These are phyloP conservation scores for Colletotrichum ledebouriae DNA, from an alignment of 2,329 filamentous ascomycete species.

Conservation along the genomic window DNA sequence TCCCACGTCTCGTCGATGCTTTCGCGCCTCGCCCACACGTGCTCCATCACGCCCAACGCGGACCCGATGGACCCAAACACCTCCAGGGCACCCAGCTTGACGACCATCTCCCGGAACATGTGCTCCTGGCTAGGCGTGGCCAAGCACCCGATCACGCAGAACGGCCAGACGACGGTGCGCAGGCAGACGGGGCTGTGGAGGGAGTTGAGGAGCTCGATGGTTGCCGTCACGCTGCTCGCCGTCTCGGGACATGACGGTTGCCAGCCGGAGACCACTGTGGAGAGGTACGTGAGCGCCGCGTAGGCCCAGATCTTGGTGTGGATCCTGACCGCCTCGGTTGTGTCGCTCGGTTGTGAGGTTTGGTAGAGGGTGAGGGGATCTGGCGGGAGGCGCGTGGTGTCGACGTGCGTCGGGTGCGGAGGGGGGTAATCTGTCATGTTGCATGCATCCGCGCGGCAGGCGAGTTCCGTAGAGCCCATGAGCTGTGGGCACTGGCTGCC, in stretches of 20 bases:
- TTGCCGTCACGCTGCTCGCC: conserved; percentile 49
- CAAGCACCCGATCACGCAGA: conserved; percentile 59
- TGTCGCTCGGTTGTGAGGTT: conserved; percentile 21
- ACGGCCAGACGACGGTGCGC: conserved; percentile 57
- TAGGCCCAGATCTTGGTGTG: conserved; percentile 61
- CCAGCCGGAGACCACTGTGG: conserved; percentile 65
- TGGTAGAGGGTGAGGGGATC: conserved; percentile 39
- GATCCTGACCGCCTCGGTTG: conserved; percentile 25
- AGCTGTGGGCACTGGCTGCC: conserved; percentile 43
- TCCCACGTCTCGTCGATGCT: conserved; percentile 60
- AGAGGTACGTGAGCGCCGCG: conserved; percentile 61
- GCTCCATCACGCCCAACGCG: conserved; percentile 60
- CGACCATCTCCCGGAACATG: conserved; percentile 57
- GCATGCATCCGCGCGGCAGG: conserved; percentile 7
- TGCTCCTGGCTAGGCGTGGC: conserved; percentile 56
- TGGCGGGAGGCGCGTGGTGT: conserved; percentile 32
- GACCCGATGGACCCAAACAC: conserved; percentile 61
- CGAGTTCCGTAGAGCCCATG: conserved; percentile 24
- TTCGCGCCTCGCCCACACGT: conserved; percentile 58
- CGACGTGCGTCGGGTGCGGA: conserved; percentile 44
- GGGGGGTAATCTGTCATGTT: conserved; percentile 38
- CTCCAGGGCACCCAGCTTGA: conserved; percentile 56
- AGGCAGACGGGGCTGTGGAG: conserved; percentile 54
- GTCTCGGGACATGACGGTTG: conserved; percentile 61
- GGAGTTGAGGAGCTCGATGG: conserved; percentile 51